These are phyloP conservation scores for Aureobasidium sp. DNA, from an alignment of 2,329 filamentous ascomycete genomes.

Conservation along the genomic window DNA sequence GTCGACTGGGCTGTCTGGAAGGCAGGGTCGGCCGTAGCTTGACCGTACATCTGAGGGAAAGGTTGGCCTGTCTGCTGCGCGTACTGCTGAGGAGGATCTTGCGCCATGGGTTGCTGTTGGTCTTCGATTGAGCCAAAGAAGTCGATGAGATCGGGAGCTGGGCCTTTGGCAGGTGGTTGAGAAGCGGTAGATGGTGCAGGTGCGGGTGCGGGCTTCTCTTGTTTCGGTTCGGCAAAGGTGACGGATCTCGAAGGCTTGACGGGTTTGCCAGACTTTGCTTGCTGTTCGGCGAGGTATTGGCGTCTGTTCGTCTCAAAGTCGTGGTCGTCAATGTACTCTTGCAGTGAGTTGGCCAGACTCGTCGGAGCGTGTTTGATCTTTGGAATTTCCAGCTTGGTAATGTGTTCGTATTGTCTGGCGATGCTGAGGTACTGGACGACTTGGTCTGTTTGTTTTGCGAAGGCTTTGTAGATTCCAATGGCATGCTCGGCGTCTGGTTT, in stretches of 20 bases:
- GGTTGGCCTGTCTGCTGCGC: conserved; percentile 37
- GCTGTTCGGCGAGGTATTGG: conserved; percentile 83
- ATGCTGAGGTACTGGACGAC: conserved; percentile 85
- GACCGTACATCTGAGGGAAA: conserved; percentile 23
- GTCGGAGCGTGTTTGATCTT: conserved; percentile 96
- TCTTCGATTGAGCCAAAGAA: conserved; percentile 92
- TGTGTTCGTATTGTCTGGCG: conserved; percentile 82
- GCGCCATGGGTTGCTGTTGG: conserved; percentile 58
- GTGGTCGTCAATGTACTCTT: conserved; percentile 88
- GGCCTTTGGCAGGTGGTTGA: conserved; percentile 43
- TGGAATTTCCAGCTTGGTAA: conserved; percentile 86
- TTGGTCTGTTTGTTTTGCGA: conserved; percentile 83
- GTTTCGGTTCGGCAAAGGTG: neutral
- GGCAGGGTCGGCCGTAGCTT: conserved; percentile 15
- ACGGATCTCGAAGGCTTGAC: conserved; percentile 14
- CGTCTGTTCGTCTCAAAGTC: conserved; percentile 91
- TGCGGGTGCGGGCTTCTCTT: neutral
- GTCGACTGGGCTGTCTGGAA: conserved; percentile 22
- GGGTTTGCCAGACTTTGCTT: conserved; percentile 52
- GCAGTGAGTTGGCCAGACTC: conserved; percentile 76
- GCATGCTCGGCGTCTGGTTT: conserved; percentile 86
- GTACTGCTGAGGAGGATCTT: conserved; percentile 23
- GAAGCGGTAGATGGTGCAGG: conserved; percentile 25
- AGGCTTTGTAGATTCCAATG: conserved; percentile 83
- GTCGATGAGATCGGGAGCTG: conserved; percentile 75